Conservation (phyloP, 805 yeast genomes). For the Nakazawaea anatomiae region DNA sequence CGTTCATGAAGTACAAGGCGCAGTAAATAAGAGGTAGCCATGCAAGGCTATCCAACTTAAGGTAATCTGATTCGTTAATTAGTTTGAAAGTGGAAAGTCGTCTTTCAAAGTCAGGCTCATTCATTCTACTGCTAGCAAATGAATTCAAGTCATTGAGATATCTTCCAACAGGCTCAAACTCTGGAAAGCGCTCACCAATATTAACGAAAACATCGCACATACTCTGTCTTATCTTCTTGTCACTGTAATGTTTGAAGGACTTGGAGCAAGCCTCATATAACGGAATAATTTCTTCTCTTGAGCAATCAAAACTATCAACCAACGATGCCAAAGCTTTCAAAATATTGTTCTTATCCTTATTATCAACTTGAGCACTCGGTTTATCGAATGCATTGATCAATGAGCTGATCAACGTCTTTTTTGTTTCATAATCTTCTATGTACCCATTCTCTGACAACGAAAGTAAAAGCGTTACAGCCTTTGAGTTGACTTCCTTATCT, state of each 20-base stretch:
- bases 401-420: constrained; percentile 47
- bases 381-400: constrained; percentile 56
- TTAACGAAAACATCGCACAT: constrained; percentile 55
- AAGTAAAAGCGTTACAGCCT: constrained; percentile 45
- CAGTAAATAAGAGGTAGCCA: constrained; percentile 79
- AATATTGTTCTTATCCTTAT: constrained; percentile 48
- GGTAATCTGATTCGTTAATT: constrained; percentile 53
- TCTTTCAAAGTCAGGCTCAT: constrained; percentile 74
- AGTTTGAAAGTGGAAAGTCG: constrained; percentile 62
- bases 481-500: constrained; percentile 41
- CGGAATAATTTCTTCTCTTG: constrained; percentile 40
- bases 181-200: constrained; percentile 45
- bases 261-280: constrained; percentile 45
- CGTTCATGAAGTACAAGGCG: constrained; percentile 65
- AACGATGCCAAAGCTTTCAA: constrained; percentile 52
- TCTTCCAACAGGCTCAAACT: constrained; percentile 37
- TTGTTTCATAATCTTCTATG: constrained; percentile 49
- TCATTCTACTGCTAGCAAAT: constrained; percentile 52
- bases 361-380: constrained; percentile 44
- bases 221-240: constrained; percentile 54
- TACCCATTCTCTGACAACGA: constrained; percentile 52
- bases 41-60: constrained; percentile 39
- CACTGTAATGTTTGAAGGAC: constrained; percentile 53
- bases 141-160: constrained; percentile 68
- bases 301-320: constrained; percentile 46